Percentiles rank a stretch among this genome's conserved stretches.
These are phyloP conservation scores for Coriolopsis trogii DNA, from an alignment of 1,284 basidiomycete genomes.

Conservation along the genomic window DNA sequence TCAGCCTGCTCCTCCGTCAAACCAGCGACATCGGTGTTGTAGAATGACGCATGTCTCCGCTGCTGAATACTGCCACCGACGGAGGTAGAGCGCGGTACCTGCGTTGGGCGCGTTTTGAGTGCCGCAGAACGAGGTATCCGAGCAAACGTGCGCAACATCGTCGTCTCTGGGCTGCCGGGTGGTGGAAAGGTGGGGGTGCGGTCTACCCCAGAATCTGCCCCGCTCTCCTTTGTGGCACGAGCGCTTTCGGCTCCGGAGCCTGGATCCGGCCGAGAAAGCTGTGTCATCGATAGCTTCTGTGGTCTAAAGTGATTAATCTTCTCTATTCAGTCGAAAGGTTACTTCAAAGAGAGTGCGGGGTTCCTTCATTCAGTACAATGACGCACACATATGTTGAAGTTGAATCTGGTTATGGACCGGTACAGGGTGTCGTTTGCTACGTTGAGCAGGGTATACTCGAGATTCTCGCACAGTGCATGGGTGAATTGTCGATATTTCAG, in stretches of 20 bases:
- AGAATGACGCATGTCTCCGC: slow-evolving; percentile 57
- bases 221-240: background rate
- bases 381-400: too few relatives aligned
- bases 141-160: slow-evolving; percentile 5
- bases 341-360: too few relatives aligned
- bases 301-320: background rate
- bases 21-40: slow-evolving; percentile 80
- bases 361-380: too few relatives aligned
- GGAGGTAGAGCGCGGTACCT: background rate
- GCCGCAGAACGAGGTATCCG: background rate
- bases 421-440: too few relatives aligned
- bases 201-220: too few relatives aligned
- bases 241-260: background rate
- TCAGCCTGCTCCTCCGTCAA: slow-evolving; percentile 83
- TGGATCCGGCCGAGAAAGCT: background rate
- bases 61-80: slow-evolving; percentile 1
- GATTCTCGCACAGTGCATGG: too few relatives aligned
- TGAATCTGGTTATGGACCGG: too few relatives aligned
- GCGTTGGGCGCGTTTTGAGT: background rate
- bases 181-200: too few relatives aligned
- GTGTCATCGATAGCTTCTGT: too few relatives aligned
- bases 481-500: too few relatives aligned
- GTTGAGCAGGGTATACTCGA: too few relatives aligned
- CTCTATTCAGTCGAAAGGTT: too few relatives aligned
- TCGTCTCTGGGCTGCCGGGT: background rate